These are phyloP conservation scores for Entonaema liquescens DNA, from an alignment of 495 filamentous ascomycete species.

Conservation along the genomic window DNA sequence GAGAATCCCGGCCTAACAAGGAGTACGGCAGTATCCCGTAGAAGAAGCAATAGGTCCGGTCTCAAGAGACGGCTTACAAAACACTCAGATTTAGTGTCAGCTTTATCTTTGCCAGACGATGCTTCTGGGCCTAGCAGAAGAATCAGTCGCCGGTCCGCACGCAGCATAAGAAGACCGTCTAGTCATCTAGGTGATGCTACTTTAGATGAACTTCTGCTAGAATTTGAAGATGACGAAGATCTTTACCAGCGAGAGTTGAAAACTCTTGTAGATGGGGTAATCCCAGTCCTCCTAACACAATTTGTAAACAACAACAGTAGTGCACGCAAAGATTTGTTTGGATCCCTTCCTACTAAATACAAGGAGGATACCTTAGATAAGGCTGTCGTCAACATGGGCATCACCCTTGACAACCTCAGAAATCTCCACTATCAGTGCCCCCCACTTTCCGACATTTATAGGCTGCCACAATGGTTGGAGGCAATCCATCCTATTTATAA, in stretches of 20 bases:
- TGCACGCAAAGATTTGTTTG: slow-evolving; percentile 73
- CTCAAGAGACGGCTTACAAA: slow-evolving; percentile 84
- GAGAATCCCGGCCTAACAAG: slow-evolving; percentile 54
- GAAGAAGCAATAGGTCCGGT: slow-evolving; percentile 54
- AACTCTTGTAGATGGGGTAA: slow-evolving; percentile 93
- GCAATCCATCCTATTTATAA: slow-evolving; percentile 79
- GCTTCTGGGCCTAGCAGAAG: slow-evolving; percentile 56
- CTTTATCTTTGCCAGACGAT: slow-evolving; percentile 78
- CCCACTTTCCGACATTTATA: slow-evolving; percentile 71
- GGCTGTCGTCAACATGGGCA: slow-evolving; percentile 94
- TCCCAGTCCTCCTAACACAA: slow-evolving; percentile 88
- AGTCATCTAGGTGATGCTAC: slow-evolving; percentile 72
- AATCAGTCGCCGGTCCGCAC: slow-evolving; percentile 72
- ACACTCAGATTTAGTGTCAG: slow-evolving; percentile 92
- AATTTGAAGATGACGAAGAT: slow-evolving; percentile 82
- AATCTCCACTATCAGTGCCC: slow-evolving; percentile 76
- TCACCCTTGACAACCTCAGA: slow-evolving; percentile 85
- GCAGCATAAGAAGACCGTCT: slow-evolving; percentile 75
- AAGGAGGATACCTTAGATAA: slow-evolving; percentile 67
- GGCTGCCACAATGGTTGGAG: slow-evolving; percentile 81
- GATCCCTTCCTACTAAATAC: slow-evolving; percentile 30
- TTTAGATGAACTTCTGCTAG: slow-evolving; percentile 76
- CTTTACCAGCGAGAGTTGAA: slow-evolving; percentile 94
- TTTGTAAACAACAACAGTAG: slow-evolving; percentile 77
- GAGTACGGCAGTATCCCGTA: slow-evolving; percentile 49